Evolutionary conservation across 2,329 filamentous ascomycete species (phyloP).

Genomic region (Parasarocladium wereldwijsianum): DNA sequence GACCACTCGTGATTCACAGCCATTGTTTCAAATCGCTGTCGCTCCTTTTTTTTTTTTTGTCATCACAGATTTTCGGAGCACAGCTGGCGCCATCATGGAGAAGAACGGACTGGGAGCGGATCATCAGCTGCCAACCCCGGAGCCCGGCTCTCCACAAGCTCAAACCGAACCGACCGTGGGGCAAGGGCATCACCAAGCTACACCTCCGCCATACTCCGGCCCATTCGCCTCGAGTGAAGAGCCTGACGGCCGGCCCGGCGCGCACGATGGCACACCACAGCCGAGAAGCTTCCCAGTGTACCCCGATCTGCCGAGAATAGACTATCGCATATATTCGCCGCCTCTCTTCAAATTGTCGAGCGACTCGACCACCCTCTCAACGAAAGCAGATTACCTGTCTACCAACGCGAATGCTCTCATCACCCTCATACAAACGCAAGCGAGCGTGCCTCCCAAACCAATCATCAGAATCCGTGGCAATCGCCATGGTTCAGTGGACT

Average conservation of each 20-base stretch:
- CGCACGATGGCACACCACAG: too few species aligned
- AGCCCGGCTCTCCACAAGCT: background rate
- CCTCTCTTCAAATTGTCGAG: slow-evolving; percentile 34
- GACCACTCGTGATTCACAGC: too few species aligned
- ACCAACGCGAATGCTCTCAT: slow-evolving; percentile 28
- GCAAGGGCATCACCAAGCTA: background rate
- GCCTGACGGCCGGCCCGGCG: too few species aligned
- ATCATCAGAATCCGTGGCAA: slow-evolving; percentile 33
- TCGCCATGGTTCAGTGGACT: slow-evolving; percentile 29
- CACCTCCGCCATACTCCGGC: slow-evolving; percentile 3
- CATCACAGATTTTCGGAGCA: too few species aligned
- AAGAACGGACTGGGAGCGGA: background rate
- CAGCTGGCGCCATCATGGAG: slow-evolving; percentile 1
- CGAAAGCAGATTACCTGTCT: slow-evolving; percentile 32
- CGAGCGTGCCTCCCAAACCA: slow-evolving; percentile 39
- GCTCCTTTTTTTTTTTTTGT: too few species aligned
- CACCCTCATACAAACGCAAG: slow-evolving; percentile 30
- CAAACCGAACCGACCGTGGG: background rate
- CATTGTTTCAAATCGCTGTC: too few species aligned
- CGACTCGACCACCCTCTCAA: slow-evolving; percentile 31
- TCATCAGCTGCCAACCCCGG: background rate
- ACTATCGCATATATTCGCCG: slow-evolving; percentile 38
- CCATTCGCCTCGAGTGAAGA: slow-evolving; percentile 1
- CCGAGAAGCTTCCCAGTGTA: too few species aligned
- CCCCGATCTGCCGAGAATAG: slow-evolving; percentile 30